phyloP scores from a whole-genome alignment of 495 filamentous ascomycete genomes.

The Penicillium lividum region DNA sequence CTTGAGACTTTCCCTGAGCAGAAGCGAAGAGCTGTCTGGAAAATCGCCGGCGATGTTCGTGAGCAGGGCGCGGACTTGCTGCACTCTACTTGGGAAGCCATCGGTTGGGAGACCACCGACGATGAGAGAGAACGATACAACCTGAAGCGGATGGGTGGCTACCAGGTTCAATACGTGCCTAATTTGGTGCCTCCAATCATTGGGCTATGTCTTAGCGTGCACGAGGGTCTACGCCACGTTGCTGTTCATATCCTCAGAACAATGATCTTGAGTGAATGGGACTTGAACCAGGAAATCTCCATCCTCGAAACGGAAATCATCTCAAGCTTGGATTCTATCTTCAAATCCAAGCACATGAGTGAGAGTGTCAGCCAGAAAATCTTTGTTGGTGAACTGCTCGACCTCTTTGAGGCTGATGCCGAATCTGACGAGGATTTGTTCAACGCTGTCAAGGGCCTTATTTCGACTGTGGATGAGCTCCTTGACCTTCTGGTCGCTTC shows the following conservation, averaged over 20 bases:
- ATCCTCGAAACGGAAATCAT: conserved; percentile 97
- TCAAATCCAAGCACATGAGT: conserved; percentile 82
- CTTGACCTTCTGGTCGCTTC: conserved; percentile 92
- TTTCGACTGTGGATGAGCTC: conserved; percentile 84
- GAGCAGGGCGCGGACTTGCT: conserved; percentile 87
- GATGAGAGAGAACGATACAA: conserved; percentile 76
- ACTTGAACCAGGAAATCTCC: conserved; percentile 86
- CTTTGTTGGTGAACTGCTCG: conserved; percentile 83
- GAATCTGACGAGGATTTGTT: conserved; percentile 72
- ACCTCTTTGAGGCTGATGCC: conserved; percentile 73
- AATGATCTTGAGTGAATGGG: conserved; percentile 99
- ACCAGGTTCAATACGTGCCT: conserved; percentile 97
- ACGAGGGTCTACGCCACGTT: conserved; percentile 84
- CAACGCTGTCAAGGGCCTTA: conserved; percentile 71
- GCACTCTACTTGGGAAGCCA: conserved; percentile 86
- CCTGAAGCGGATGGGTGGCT: conserved; percentile 84
- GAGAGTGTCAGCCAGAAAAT: conserved; percentile 90
- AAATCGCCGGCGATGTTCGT: conserved; percentile 95
- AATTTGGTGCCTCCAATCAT: conserved; percentile 88
- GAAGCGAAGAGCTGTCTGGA: conserved; percentile 94
- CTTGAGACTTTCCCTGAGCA: conserved; percentile 97
- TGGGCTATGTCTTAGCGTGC: conserved; percentile 91
- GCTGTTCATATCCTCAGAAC: conserved; percentile 92
- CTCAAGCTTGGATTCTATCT: conserved; percentile 87
- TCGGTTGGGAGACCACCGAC: conserved; percentile 88